A percentile compares a stretch with the other conserved stretches of the same genome.
Evolutionary conservation across 2,329 filamentous ascomycete species (phyloP).

Genomic region (Fusarium denticulatum): DNA sequence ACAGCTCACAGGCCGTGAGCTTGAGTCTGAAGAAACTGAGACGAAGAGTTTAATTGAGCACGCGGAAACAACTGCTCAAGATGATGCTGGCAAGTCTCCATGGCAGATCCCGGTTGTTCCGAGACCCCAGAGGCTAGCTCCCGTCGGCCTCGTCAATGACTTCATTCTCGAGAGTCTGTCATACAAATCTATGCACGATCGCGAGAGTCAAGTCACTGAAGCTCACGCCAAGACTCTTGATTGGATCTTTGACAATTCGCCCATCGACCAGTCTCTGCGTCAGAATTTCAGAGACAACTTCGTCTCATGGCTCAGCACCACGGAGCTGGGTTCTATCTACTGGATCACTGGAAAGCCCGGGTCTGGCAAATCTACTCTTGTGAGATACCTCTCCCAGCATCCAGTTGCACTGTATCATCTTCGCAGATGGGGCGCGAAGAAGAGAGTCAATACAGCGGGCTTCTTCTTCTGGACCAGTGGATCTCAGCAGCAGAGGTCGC

Average conservation of each 20-base stretch:
- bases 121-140: slow-evolving; percentile 3
- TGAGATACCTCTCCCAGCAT: slow-evolving; percentile 50
- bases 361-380: slow-evolving; percentile 58
- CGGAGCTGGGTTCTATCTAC: background rate
- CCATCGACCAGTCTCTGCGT: background rate
- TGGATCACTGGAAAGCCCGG: slow-evolving; percentile 45
- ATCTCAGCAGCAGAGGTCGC: slow-evolving; percentile 49
- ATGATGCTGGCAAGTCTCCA: background rate
- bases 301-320: background rate
- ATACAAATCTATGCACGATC: slow-evolving; percentile 47
- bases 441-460: slow-evolving; percentile 46
- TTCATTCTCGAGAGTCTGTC: slow-evolving; percentile 47
- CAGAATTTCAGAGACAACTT: background rate
- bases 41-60: background rate
- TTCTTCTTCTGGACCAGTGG: slow-evolving; percentile 60
- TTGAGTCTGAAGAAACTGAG: background rate
- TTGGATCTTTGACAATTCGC: slow-evolving; percentile 48
- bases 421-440: slow-evolving; percentile 40
- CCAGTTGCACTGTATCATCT: slow-evolving; percentile 18
- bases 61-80: background rate
- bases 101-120: background rate
- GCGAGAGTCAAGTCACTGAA: slow-evolving; percentile 45
- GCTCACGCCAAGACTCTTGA: slow-evolving; percentile 49
- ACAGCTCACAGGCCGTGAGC: background rate
- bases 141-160: slow-evolving; percentile 42